Conservation (phyloP, 768 basidiomycete species). For the Tricholoma sp. region DNA sequence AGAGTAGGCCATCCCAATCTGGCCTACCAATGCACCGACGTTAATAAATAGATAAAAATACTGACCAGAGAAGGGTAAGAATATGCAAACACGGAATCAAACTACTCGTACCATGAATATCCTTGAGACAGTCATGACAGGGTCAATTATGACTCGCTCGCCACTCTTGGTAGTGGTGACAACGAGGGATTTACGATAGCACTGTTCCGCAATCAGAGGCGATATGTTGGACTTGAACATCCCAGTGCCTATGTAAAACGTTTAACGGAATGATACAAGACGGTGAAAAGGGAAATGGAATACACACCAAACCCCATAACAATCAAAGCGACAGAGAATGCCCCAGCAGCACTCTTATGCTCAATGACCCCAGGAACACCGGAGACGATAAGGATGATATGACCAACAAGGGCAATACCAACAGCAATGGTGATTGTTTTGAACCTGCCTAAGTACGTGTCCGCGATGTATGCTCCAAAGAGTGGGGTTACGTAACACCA, state of each 20-base stretch:
- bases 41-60: slow-evolving; percentile 74
- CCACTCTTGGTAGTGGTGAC: slow-evolving; percentile 45
- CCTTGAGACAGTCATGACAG: slow-evolving; percentile 56
- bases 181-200: slow-evolving; percentile 49
- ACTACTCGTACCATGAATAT: slow-evolving; percentile 61
- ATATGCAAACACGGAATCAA: slow-evolving; percentile 1
- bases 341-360: slow-evolving; percentile 40
- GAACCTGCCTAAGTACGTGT: slow-evolving; percentile 68
- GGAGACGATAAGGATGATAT: slow-evolving; percentile 61
- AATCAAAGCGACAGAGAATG: slow-evolving; percentile 55
- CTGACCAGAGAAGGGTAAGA: slow-evolving; percentile 20
- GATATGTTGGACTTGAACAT: slow-evolving; percentile 76
- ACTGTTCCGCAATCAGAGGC: slow-evolving; percentile 76
- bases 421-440: slow-evolving; percentile 66
- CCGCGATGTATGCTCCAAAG: slow-evolving; percentile 67
- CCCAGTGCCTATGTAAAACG: slow-evolving; percentile 42
- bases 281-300: neutral
- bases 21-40: slow-evolving; percentile 63
- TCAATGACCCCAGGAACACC: slow-evolving; percentile 64
- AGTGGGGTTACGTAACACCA: slow-evolving; percentile 68
- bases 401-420: slow-evolving; percentile 54
- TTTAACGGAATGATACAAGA: neutral
- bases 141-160: slow-evolving; percentile 74
- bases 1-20: slow-evolving; percentile 64
- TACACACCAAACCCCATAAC: slow-evolving; percentile 46